Evolutionary conservation across 1,139 yeast species (phyloP).

Genomic region (Schwanniomyces etchellsii): DNA sequence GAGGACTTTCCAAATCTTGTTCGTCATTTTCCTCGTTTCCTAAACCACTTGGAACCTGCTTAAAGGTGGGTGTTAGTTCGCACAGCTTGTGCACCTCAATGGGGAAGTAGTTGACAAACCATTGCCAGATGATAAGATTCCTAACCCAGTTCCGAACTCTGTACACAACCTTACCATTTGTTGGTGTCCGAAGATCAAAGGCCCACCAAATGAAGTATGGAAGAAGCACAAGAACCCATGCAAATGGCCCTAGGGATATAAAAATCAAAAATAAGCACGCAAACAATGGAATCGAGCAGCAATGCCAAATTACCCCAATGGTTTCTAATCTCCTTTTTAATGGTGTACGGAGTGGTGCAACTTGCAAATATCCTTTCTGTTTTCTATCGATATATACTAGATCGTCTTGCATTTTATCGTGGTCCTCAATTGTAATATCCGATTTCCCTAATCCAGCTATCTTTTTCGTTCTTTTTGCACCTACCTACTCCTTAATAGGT

Average conservation of each 20-base stretch:
- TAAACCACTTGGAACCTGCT: conserved; percentile 24
- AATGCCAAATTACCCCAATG: conserved; percentile 70
- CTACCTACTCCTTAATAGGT: too few species aligned
- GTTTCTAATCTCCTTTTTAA: conserved; percentile 60
- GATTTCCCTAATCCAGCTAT: too few species aligned
- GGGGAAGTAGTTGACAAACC: conserved; percentile 78
- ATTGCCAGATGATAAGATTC: conserved; percentile 58
- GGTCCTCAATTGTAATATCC: too few species aligned
- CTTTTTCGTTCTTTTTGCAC: too few species aligned
- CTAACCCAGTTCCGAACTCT: conserved; percentile 57
- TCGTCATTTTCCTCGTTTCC: conserved; percentile 31
- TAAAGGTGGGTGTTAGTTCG: conserved; percentile 72
- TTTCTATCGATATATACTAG: not conserved
- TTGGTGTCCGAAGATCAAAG: conserved; percentile 57
- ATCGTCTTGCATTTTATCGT: conserved; percentile 1
- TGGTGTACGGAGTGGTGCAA: conserved; percentile 55
- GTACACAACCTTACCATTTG: conserved; percentile 62
- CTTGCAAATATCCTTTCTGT: conserved; percentile 16
- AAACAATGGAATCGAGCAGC: conserved; percentile 62
- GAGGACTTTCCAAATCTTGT: conserved; percentile 36
- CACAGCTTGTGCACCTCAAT: conserved; percentile 65
- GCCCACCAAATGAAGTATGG: conserved; percentile 59
- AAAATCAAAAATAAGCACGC: conserved; percentile 48
- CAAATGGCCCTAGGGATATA: conserved; percentile 56
- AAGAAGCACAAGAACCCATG: conserved; percentile 61